Percentiles rank a stretch among this genome's conserved stretches.
Conservation (phyloP, 2,329 filamentous ascomycete species). For the Neofusicoccum sp. region DNA sequence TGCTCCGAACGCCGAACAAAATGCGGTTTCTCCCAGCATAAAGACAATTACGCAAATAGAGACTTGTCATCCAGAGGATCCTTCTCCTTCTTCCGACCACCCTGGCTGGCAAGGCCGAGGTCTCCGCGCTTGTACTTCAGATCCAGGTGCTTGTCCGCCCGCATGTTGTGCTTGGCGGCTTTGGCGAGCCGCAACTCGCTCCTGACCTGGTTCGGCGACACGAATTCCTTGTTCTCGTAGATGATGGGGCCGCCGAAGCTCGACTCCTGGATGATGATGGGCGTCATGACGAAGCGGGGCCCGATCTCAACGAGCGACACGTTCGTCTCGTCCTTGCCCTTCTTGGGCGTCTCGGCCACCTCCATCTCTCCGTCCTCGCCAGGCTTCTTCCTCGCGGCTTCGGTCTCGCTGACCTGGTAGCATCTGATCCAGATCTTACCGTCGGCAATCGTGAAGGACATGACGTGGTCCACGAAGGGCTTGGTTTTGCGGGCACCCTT, state of each 20-base stretch:
- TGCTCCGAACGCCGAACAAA: slow-evolving; percentile 18
- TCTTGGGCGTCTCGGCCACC: slow-evolving; percentile 32
- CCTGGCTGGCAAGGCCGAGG: slow-evolving; percentile 69
- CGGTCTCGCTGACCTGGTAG: slow-evolving; percentile 87
- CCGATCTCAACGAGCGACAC: slow-evolving; percentile 89
- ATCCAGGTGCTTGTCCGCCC: slow-evolving; percentile 72
- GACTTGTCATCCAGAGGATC: slow-evolving; percentile 74
- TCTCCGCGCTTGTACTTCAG: slow-evolving; percentile 71
- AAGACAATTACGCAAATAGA: slow-evolving; percentile 64
- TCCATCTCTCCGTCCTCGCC: slow-evolving; percentile 41
- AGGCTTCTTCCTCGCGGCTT: slow-evolving; percentile 46
- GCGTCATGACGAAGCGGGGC: slow-evolving; percentile 86
- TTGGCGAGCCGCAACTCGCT: slow-evolving; percentile 74
- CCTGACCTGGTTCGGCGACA: slow-evolving; percentile 91
- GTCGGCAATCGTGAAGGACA: slow-evolving; percentile 86
- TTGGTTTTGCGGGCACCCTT: slow-evolving; percentile 85
- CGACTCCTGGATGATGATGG: slow-evolving; percentile 91
- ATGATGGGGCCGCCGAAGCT: slow-evolving; percentile 95
- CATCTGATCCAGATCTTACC: slow-evolving; percentile 95
- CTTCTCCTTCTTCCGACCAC: slow-evolving; percentile 60
- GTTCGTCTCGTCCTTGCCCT: slow-evolving; percentile 62
- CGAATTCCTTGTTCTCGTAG: slow-evolving; percentile 97
- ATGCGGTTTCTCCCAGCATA: slow-evolving; percentile 10
- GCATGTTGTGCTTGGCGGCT: slow-evolving; percentile 72
- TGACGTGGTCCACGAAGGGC: slow-evolving; percentile 93